These are phyloP conservation scores for Blastobotrys persicus DNA, from an alignment of 1,139 yeast species.

Conservation along the genomic window DNA sequence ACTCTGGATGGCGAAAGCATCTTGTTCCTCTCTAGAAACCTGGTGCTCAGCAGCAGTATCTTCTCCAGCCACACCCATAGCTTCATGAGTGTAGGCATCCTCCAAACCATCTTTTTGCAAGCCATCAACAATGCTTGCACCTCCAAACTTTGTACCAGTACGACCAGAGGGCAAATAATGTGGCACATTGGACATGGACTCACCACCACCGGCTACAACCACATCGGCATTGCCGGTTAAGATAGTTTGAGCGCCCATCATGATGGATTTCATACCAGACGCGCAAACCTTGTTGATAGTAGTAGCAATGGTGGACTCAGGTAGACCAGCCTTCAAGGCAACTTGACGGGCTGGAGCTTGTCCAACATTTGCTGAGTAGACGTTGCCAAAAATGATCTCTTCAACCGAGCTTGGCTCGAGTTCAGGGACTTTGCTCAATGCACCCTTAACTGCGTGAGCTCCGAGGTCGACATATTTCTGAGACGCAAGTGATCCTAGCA, in stretches of 20 bases:
- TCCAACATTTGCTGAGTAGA: conserved; percentile 88
- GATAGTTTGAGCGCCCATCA: conserved; percentile 87
- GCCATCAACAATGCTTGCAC: conserved; percentile 75
- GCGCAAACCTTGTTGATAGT: conserved; percentile 97
- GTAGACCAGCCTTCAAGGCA: conserved; percentile 83
- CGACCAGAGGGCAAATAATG: conserved; percentile 87
- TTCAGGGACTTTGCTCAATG: conserved; percentile 78
- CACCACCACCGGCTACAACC: conserved; percentile 96
- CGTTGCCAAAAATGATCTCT: conserved; percentile 91
- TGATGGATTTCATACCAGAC: conserved; percentile 89
- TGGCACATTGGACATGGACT: conserved; percentile 95
- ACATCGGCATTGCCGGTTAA: conserved; percentile 87
- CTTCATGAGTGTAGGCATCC: conserved; percentile 80
- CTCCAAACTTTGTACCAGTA: conserved; percentile 87
- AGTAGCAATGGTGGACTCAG: conserved; percentile 75
- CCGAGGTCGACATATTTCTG: conserved; percentile 83
- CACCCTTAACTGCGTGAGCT: conserved; percentile 83
- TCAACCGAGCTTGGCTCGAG: conserved; percentile 75
- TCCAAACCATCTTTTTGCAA: conserved; percentile 85
- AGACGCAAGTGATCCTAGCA: conserved; percentile 79
- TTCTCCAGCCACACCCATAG: conserved; percentile 97
- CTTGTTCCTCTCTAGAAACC: conserved; percentile 72
- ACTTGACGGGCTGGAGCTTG: conserved; percentile 99
- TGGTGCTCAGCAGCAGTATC: conserved; percentile 77
- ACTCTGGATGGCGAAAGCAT: conserved; percentile 82